Evolutionary conservation across 495 filamentous ascomycete species (phyloP).

Genomic region (Penicillium paxilli): DNA sequence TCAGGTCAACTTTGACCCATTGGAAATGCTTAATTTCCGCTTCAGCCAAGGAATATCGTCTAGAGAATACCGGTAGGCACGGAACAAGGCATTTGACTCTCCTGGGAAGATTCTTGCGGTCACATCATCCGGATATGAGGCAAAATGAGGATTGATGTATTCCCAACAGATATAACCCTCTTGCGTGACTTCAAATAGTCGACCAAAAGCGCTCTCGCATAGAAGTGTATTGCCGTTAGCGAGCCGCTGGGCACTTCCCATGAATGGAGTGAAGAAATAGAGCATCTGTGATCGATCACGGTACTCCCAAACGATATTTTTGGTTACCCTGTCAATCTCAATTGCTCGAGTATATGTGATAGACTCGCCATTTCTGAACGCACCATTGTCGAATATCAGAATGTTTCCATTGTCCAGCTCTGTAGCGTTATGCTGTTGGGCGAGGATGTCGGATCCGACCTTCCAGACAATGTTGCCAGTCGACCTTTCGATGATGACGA

Average conservation of each 20-base stretch:
- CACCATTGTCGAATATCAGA: constrained; percentile 50
- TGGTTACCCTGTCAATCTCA: constrained; percentile 26
- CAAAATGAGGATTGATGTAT: constrained; percentile 22
- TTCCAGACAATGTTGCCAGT: constrained; percentile 44
- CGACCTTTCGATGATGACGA: constrained; percentile 40
- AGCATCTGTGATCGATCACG: constrained; percentile 40
- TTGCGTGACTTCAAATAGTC: constrained; percentile 52
- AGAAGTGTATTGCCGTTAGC: constrained; percentile 41
- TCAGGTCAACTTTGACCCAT: neutral
- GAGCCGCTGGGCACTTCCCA: constrained; percentile 47
- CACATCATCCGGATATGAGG: constrained; percentile 16
- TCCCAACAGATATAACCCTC: constrained; percentile 29
- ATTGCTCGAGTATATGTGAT: constrained; percentile 45
- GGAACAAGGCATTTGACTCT: constrained; percentile 23
- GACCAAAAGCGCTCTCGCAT: constrained; percentile 47
- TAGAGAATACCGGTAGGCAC: constrained; percentile 22
- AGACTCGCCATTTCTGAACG: constrained; percentile 37
- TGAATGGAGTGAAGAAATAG: constrained; percentile 50
- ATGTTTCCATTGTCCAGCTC: constrained; percentile 41
- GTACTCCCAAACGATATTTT: constrained; percentile 47
- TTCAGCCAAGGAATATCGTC: constrained; percentile 23
- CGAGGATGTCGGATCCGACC: constrained; percentile 36
- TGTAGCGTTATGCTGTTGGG: constrained; percentile 46
- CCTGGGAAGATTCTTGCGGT: constrained; percentile 15
- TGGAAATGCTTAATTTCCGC: neutral